phyloP scores from a whole-genome alignment of 2,329 filamentous ascomycete genomes.

The Gnomoniopsis smithogilvyi region DNA sequence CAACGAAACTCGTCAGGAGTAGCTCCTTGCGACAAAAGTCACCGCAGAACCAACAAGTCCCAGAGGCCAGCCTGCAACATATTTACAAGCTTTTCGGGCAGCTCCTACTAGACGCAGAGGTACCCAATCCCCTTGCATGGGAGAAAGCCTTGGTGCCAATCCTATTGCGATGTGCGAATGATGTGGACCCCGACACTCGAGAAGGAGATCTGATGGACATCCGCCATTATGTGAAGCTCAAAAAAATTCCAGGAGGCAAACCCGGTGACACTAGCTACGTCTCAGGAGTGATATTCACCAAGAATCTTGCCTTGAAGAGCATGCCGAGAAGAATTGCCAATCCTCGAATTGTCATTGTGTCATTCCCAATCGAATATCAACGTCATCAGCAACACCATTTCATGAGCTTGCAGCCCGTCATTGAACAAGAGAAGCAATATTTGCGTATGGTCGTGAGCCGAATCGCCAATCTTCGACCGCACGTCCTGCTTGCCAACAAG shows the following conservation, averaged over 20 bases:
- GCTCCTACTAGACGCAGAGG: constrained; percentile 70
- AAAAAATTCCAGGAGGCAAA: constrained; percentile 88
- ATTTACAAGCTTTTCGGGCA: constrained; percentile 83
- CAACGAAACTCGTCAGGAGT: constrained; percentile 63
- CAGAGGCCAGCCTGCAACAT: constrained; percentile 82
- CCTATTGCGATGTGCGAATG: constrained; percentile 84
- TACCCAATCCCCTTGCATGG: constrained; percentile 76
- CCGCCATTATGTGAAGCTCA: constrained; percentile 93
- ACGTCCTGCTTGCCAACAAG: constrained; percentile 86
- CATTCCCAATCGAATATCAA: constrained; percentile 94
- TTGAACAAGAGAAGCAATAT: constrained; percentile 94
- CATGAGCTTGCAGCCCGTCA: constrained; percentile 96
- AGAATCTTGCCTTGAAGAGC: constrained; percentile 92
- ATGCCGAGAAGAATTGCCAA: constrained; percentile 85
- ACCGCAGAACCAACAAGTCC: constrained; percentile 77
- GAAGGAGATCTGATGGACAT: constrained; percentile 95
- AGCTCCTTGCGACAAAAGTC: constrained; percentile 76
- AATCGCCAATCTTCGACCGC: constrained; percentile 80
- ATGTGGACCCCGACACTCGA: constrained; percentile 89
- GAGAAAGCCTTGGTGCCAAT: constrained; percentile 89
- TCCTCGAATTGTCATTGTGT: constrained; percentile 87
- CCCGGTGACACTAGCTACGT: constrained; percentile 95
- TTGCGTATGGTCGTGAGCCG: constrained; percentile 86
- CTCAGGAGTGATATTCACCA: constrained; percentile 94
- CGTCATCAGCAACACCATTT: constrained; percentile 86